A percentile compares a stretch with the other conserved stretches of the same genome.
phyloP scores from a whole-genome alignment of 164 flowering plant genomes.

The Pachysandra terminalis region DNA sequence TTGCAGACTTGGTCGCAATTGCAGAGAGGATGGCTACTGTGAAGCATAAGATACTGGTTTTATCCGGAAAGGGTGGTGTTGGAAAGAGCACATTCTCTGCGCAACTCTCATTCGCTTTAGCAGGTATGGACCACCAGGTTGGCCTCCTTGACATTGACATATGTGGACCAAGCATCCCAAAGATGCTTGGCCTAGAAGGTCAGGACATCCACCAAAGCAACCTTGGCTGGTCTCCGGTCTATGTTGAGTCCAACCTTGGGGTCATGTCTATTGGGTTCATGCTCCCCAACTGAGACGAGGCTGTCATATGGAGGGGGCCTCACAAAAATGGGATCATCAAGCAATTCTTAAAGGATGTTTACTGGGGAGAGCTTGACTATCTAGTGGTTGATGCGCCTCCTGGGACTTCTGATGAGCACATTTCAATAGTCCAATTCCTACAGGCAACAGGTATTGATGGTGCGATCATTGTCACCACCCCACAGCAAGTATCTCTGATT shows the following conservation, averaged over 20 bases:
- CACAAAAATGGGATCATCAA: conserved; percentile 87
- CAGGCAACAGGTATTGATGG: conserved; percentile 82
- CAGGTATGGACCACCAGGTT: conserved; percentile 80
- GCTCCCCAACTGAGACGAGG: conserved; percentile 87
- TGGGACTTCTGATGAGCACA: conserved; percentile 96
- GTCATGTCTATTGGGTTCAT: conserved; percentile 96
- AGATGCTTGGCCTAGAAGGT: conserved; percentile 97
- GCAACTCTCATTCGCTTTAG: conserved; percentile 79
- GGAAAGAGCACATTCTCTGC: conserved; percentile 98
- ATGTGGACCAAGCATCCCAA: conserved; percentile 95
- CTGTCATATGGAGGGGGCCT: conserved; percentile 96
- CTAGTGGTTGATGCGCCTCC: conserved; percentile 96
- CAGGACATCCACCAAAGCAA: conserved; percentile 89
- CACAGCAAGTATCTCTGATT: conserved; percentile 86
- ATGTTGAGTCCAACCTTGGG: conserved; percentile 87
- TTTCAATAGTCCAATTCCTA: conserved; percentile 77
- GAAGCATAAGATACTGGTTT: conserved; percentile 85
- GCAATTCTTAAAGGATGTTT: conserved; percentile 81
- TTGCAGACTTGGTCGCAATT: conserved; percentile 78
- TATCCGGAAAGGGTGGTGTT: conserved; percentile 97
- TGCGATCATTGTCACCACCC: conserved; percentile 87
- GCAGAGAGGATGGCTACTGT: conserved; percentile 90
- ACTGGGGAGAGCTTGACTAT: conserved; percentile 95
- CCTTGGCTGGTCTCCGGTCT: conserved; percentile 92
- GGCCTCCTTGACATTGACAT: conserved; percentile 93